Evolutionary conservation across 345 rosid genomes (phyloP), one percentile per base, ranked within the genome.

Genomic region (Angophora floribunda): DNA sequence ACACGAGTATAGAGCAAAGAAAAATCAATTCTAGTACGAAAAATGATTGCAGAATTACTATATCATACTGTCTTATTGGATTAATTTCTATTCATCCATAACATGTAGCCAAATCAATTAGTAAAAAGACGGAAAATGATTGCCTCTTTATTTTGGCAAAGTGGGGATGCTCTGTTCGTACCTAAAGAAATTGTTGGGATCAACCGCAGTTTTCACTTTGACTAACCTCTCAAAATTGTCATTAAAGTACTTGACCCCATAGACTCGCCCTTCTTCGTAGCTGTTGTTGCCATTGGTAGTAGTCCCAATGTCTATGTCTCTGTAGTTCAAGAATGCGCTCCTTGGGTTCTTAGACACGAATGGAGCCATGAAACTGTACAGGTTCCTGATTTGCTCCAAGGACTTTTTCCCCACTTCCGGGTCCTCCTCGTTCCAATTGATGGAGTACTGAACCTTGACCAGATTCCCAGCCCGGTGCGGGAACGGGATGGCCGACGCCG

Each of bases 391-490:
- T 92, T 86, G 63, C 14, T 50, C 86, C 49, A 93, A 41, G 86
- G 91, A 89, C 85, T 47, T 61, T 47, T 59, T 32, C 13, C 88
- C 90, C 6, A 17, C 87, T 41, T 89, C 82, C 22, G 41, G 49
- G 2, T 85, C 89, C 17, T 86, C 91, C 36, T 91, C 78, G 16
- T 59, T 51, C 97, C 97, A 94, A 17, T 21, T 85, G 15, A 78
- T 86, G 28, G 41, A 51, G 51, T 93, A 92, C 59, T 92, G 91
- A 52, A 92, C 67, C 92, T 90, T 93, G 91, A 88, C 93, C 55
- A 93, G 51, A 53, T 86, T 89, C 41, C 96, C 96, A 63, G 90
- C 89, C 47, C 94, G 90, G 50, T 94, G 96, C 19, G 96, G 95
- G 90, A 93, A 94, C 14, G 95, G 93, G 1, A 92, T 91, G 5